A percentile compares a stretch with the other conserved stretches of the same genome.
phyloP scores from a whole-genome alignment of 2,329 filamentous ascomycete genomes.

The Lanzia echinophila region DNA sequence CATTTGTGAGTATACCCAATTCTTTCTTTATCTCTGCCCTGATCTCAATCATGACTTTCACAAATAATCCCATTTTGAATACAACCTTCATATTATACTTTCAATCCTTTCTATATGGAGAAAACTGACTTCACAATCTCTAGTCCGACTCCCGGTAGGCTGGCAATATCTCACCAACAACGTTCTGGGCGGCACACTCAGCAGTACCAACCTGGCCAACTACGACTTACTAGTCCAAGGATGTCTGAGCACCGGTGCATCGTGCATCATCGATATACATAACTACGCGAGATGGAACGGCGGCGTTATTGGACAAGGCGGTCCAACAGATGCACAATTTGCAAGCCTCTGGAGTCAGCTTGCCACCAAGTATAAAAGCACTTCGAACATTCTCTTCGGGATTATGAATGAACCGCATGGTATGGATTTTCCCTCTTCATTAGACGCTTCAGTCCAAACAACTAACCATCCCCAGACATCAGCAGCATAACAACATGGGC shows the following conservation, averaged over 20 bases:
- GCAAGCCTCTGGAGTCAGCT: slow-evolving; percentile 48
- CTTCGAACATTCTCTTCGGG: slow-evolving; percentile 53
- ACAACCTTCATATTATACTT: no score
- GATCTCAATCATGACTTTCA: slow-evolving; percentile 36
- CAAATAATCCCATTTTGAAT: no score
- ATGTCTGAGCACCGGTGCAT: slow-evolving; percentile 49
- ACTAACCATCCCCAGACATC: slow-evolving; percentile 35
- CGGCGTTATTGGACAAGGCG: slow-evolving; percentile 58
- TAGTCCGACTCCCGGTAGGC: slow-evolving; percentile 47
- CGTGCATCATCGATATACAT: slow-evolving; percentile 54
- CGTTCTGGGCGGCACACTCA: slow-evolving; percentile 43
- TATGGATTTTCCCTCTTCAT: background rate
- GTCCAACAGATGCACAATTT: slow-evolving; percentile 53
- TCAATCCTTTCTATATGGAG: no score
- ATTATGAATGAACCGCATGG: slow-evolving; percentile 64
- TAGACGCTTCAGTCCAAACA: background rate
- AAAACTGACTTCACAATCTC: no score
- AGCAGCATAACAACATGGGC: slow-evolving; percentile 42
- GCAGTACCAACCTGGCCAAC: slow-evolving; percentile 40
- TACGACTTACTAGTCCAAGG: slow-evolving; percentile 51
- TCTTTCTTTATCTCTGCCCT: no score
- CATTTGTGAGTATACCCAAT: background rate
- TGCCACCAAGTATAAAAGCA: slow-evolving; percentile 49
- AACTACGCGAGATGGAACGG: slow-evolving; percentile 56
- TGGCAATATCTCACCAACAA: slow-evolving; percentile 56